Evolutionary conservation across 1,284 basidiomycete genomes (phyloP).

Genomic region (Ceratobasidium sp.): DNA sequence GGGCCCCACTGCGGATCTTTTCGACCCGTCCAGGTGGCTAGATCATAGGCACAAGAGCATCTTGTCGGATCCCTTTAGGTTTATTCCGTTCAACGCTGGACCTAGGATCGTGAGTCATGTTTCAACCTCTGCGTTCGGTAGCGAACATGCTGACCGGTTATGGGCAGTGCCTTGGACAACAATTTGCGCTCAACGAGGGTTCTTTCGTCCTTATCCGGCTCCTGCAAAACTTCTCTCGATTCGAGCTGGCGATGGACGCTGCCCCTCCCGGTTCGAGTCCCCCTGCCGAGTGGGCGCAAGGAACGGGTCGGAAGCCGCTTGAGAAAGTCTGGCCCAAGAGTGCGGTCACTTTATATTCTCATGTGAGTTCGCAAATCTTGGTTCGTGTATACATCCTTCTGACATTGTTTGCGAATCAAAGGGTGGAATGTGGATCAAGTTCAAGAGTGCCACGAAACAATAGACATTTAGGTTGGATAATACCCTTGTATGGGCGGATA

Average conservation of each 20-base stretch:
- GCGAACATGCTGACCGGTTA: background rate
- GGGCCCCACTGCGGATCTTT: conserved; percentile 67
- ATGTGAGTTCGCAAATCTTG: conserved; percentile 39
- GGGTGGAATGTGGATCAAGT: conserved; percentile 46
- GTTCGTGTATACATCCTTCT: background rate
- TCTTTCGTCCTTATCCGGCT: conserved; percentile 48
- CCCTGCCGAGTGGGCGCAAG: conserved; percentile 47
- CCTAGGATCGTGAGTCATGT: conserved; percentile 46
- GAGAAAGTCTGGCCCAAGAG: conserved; percentile 49
- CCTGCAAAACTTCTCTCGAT: conserved; percentile 46
- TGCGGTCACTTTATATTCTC: conserved; percentile 49
- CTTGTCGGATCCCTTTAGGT: conserved; percentile 49
- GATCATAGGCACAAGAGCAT: conserved; percentile 57
- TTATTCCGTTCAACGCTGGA: conserved; percentile 49
- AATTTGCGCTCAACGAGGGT: conserved; percentile 49
- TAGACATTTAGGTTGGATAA: background rate
- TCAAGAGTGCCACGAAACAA: conserved; percentile 25
- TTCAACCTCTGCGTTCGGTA: background rate
- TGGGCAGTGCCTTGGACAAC: conserved; percentile 36
- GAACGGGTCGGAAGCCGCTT: conserved; percentile 42
- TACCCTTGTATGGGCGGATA: background rate
- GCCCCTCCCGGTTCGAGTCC: conserved; percentile 47
- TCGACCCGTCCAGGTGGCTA: conserved; percentile 70
- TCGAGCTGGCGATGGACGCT: conserved; percentile 47
- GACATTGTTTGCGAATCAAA: background rate